Base-by-base conservation (phyloP, 1,284 basidiomycete genomes). In the Ceratobasidium sp. region DNA sequence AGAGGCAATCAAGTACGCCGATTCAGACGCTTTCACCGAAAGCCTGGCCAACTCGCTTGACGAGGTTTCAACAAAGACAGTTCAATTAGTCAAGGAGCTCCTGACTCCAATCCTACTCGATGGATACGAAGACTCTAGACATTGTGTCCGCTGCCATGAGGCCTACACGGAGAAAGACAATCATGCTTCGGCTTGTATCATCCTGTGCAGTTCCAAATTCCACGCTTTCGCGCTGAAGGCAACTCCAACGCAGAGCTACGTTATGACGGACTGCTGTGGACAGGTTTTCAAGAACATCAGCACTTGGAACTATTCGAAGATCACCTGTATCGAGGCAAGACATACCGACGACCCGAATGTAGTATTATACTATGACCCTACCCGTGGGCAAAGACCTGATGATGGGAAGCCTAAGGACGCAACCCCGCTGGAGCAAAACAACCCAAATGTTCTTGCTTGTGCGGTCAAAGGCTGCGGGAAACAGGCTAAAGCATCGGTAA, bases 61-160 rank as follows among this genome's bases (percentile, higher is more conserved):
- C n/a, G n/a, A 28, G 5, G 56, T 28, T 33, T 58, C 56, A 4
- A 20, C 56, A 26, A 26, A 58, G 2, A 26, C 56, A 26, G 9
- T 58, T 15, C n/a, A 58, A 4, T 23, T 33, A 26, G n/a, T 58
- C 56, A 58, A 58, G 23, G 26, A 33, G 6, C 56, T 58, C 4
- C 23, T 58, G 7, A 9, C 56, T 20, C 56, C 56, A 6, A 39
- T 63, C 60, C 20, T 42, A 18, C 28, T 63, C 2, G 60, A 63
- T 18, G 56, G 56, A 26, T 5, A 26, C 39, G 5, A 6, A 10
- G 33, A 42, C 28, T 5, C 7, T 5, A 39, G 18, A 6, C 64
- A 67, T n/a, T 67, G 64, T 20, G 40, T 67, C 4, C 64, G 64
- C 18, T 49, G 64, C n/a, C 64, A 67, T 33, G 49, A 49, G 1